Evolutionary conservation across 1,139 yeast species (phyloP).

Genomic region (Kodamaea sp.): DNA sequence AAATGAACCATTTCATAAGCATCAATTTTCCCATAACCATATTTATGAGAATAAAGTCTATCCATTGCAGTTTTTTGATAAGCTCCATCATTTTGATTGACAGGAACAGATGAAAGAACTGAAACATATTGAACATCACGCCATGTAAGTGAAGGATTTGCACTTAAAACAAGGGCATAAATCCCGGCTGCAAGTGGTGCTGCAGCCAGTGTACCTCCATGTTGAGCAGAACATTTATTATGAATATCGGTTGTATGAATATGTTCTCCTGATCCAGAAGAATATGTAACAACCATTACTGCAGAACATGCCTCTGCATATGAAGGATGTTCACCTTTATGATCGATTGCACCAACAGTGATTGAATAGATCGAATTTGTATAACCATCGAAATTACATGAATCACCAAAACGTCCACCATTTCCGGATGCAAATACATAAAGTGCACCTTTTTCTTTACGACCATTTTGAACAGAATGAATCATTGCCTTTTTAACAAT

Average conservation of each 20-base stretch:
- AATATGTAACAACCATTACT: constrained; percentile 91
- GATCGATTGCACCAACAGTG: constrained; percentile 92
- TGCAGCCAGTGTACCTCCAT: constrained; percentile 98
- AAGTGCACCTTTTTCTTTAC: constrained; percentile 76
- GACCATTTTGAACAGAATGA: constrained; percentile 82
- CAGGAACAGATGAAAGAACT: constrained; percentile 67
- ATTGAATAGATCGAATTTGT: constrained; percentile 94
- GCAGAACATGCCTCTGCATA: constrained; percentile 95
- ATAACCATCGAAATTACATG: constrained; percentile 96
- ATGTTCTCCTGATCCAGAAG: constrained; percentile 86
- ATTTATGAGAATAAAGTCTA: constrained; percentile 74
- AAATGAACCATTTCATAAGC: constrained; percentile 70
- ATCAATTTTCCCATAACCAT: constrained; percentile 92
- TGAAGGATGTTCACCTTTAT: constrained; percentile 76
- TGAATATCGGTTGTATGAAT: constrained; percentile 89
- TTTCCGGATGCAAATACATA: constrained; percentile 97
- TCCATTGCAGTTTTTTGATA: constrained; percentile 65
- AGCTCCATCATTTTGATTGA: constrained; percentile 62
- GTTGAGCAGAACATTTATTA: constrained; percentile 63
- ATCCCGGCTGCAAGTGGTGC: constrained; percentile 98
- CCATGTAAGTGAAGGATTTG: constrained; percentile 89
- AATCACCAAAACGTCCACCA: constrained; percentile 80
- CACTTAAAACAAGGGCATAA: constrained; percentile 74
- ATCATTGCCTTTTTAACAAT: constrained; percentile 78
- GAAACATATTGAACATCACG: constrained; percentile 88